Conservation (phyloP, 75 land plant species). For the Chamaecyparis obtusa region DNA sequence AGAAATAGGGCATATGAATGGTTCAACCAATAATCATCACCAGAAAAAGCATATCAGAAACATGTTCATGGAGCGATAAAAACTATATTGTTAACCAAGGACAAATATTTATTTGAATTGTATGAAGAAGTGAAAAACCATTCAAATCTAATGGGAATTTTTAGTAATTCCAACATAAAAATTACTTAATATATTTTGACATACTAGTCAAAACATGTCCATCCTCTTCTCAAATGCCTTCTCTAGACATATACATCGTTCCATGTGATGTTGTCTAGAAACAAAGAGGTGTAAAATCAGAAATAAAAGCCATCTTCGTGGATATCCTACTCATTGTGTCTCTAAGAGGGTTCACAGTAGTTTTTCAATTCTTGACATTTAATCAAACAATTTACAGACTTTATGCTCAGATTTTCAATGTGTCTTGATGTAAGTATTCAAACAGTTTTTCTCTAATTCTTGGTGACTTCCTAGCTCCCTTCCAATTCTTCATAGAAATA, state of each 20-base stretch:
- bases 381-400: too few relatives aligned
- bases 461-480: too few relatives aligned
- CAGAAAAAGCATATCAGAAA: not conserved
- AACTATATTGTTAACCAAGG: not conserved
- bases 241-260: not conserved
- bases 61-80: not conserved
- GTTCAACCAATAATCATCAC: too few relatives aligned
- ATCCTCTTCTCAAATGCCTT: not conserved
- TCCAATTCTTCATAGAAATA: too few relatives aligned
- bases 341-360: not conserved
- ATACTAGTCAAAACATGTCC: not conserved
- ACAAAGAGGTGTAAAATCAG: not conserved
- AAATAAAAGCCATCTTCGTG: not conserved
- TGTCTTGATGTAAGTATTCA: too few relatives aligned
- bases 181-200: not conserved
- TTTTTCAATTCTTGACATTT: too few relatives aligned
- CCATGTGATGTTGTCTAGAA: not conserved
- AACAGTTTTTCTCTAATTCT: too few relatives aligned
- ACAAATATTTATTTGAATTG: not conserved
- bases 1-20: not conserved
- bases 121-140: not conserved
- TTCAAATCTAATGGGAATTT: not conserved
- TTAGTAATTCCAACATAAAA: not conserved
- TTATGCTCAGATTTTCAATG: too few relatives aligned
- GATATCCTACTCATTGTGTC: not conserved